Evolutionary conservation across 2,329 filamentous ascomycete genomes (phyloP).

Genomic region (Myriosclerotinia scirpicola): DNA sequence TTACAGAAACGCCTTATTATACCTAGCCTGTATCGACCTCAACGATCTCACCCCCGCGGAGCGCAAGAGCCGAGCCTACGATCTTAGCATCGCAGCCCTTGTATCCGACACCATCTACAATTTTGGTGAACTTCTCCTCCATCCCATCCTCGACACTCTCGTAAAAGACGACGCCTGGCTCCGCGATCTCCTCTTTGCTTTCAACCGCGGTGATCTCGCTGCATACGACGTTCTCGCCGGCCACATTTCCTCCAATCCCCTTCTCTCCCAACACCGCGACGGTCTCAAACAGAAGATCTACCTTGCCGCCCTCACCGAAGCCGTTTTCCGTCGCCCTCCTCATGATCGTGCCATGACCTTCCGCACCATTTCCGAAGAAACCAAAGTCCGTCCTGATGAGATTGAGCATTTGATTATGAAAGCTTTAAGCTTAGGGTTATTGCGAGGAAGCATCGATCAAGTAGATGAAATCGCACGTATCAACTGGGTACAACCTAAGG

Average conservation of each 20-base stretch:
- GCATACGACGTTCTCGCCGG: conserved; percentile 82
- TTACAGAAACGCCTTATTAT: conserved; percentile 96
- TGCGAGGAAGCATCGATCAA: conserved; percentile 93
- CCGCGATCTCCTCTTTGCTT: conserved; percentile 92
- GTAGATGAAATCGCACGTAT: conserved; percentile 92
- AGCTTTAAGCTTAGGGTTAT: conserved; percentile 86
- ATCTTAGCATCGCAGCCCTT: conserved; percentile 87
- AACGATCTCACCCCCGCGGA: conserved; percentile 71
- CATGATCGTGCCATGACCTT: conserved; percentile 97
- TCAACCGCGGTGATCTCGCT: conserved; percentile 90
- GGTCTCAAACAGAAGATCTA: conserved; percentile 98
- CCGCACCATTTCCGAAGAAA: conserved; percentile 82
- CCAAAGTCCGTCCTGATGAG: conserved; percentile 84
- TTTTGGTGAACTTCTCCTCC: conserved; percentile 96
- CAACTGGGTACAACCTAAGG: conserved; percentile 98
- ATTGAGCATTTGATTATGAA: conserved; percentile 99
- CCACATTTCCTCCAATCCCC: conserved; percentile 75
- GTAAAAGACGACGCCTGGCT: conserved; percentile 81
- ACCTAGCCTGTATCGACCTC: conserved; percentile 92
- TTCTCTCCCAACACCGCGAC: conserved; percentile 75
- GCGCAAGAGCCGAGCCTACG: conserved; percentile 81
- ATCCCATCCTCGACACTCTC: conserved; percentile 89
- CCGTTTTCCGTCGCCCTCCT: conserved; percentile 91
- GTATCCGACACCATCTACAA: conserved; percentile 98
- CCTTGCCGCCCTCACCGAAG: conserved; percentile 90